These are phyloP conservation scores for Eucalyptus marginata DNA, from an alignment of 345 rosid genomes.

Conservation along the genomic window DNA sequence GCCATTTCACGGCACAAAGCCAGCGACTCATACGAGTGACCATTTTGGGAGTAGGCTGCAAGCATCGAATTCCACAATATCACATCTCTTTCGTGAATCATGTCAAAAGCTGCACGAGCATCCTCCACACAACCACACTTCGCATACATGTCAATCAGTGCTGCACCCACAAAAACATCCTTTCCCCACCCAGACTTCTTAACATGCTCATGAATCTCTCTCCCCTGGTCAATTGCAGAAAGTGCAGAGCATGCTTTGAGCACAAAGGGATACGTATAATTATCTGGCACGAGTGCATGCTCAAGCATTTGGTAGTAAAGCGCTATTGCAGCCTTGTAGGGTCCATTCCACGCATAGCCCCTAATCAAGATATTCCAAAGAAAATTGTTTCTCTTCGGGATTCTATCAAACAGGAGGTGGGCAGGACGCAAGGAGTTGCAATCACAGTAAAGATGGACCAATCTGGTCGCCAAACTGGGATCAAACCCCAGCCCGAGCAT, in stretches of 20 bases:
- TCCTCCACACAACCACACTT: slow-evolving; percentile 12
- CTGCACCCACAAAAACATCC: slow-evolving; percentile 23
- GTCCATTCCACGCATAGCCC: slow-evolving; percentile 24
- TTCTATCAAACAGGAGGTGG: slow-evolving; percentile 19
- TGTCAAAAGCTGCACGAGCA: slow-evolving; percentile 12
- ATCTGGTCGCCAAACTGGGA: slow-evolving; percentile 5
- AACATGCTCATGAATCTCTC: slow-evolving; percentile 13
- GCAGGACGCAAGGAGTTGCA: slow-evolving; percentile 8
- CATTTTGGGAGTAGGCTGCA: slow-evolving; percentile 17
- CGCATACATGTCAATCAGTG: slow-evolving; percentile 23
- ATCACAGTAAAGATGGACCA: slow-evolving; percentile 10
- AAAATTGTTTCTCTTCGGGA: slow-evolving; percentile 7
- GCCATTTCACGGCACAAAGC: slow-evolving; percentile 17
- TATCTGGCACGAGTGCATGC: slow-evolving; percentile 10
- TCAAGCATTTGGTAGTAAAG: slow-evolving; percentile 9
- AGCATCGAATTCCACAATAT: slow-evolving; percentile 33
- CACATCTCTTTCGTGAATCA: slow-evolving; percentile 9
- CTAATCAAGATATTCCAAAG: slow-evolving; percentile 24
- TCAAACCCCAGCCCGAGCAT: slow-evolving; percentile 6
- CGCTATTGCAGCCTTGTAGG: slow-evolving; percentile 6
- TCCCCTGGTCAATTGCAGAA: slow-evolving; percentile 14
- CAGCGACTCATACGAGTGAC: slow-evolving; percentile 1
- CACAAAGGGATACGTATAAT: slow-evolving; percentile 21
- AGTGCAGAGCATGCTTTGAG: slow-evolving; percentile 20
- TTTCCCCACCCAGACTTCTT: slow-evolving; percentile 5